A percentile compares a stretch with the other conserved stretches of the same genome.
phyloP scores from a whole-genome alignment of 2,329 filamentous ascomycete genomes.

The Pochonia chlamydosporia region DNA sequence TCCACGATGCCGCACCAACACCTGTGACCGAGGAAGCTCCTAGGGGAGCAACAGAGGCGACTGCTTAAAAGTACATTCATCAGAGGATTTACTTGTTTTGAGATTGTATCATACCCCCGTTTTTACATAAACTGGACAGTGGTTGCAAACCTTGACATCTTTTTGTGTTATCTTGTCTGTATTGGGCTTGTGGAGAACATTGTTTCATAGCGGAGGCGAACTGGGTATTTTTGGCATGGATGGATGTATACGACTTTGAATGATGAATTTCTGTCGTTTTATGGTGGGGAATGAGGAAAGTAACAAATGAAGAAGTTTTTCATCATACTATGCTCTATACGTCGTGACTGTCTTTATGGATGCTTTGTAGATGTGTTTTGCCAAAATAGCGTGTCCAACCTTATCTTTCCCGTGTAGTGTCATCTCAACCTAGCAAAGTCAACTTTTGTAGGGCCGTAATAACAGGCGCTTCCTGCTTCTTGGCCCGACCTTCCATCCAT shows the following conservation, averaged over 20 bases:
- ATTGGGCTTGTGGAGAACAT: background rate
- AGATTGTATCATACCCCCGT: background rate
- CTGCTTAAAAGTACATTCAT: slow-evolving; percentile 1
- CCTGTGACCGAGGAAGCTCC: slow-evolving; percentile 1
- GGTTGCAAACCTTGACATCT: background rate
- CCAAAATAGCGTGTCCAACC: background rate
- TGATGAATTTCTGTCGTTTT: background rate
- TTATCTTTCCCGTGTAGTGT: background rate
- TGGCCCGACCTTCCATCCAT: slow-evolving; percentile 39
- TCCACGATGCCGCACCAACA: slow-evolving; percentile 8
- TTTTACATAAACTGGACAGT: background rate
- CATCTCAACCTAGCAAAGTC: slow-evolving; percentile 38
- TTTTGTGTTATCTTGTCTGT: background rate
- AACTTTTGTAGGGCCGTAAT: slow-evolving; percentile 45
- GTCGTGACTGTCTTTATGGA: slow-evolving; percentile 3
- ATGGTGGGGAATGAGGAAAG: slow-evolving; percentile 7
- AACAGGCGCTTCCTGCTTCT: slow-evolving; percentile 41
- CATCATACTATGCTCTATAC: background rate
- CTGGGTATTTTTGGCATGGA: slow-evolving; percentile 1
- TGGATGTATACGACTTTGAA: slow-evolving; percentile 8
- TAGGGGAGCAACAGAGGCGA: slow-evolving; percentile 5
- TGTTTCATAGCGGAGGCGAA: slow-evolving; percentile 29
- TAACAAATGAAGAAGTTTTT: background rate
- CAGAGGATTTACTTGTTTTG: background rate
- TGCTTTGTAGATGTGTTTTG: no score